Evolutionary conservation across 2,329 filamentous ascomycete species (phyloP).

Genomic region (Bipolaris sorokiniana): DNA sequence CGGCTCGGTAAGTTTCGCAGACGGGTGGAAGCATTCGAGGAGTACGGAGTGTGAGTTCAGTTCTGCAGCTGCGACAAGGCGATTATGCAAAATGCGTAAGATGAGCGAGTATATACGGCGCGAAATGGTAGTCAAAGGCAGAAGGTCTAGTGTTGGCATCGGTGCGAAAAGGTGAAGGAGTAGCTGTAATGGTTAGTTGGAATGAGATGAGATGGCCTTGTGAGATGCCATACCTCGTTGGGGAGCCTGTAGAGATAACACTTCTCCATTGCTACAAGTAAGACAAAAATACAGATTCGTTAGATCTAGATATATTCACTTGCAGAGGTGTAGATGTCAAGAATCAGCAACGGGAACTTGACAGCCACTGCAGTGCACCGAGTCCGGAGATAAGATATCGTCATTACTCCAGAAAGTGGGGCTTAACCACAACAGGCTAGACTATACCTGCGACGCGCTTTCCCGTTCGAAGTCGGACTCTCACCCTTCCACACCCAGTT

Average conservation of each 20-base stretch:
- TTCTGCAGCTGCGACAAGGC: slow-evolving; percentile 65
- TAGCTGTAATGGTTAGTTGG: slow-evolving; percentile 41
- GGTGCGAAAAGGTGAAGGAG: slow-evolving; percentile 53
- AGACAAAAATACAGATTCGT: neutral
- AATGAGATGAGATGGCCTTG: neutral
- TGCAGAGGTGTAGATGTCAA: slow-evolving; percentile 4
- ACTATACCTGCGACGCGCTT: slow-evolving; percentile 31
- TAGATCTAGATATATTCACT: neutral
- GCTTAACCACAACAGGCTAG: slow-evolving; percentile 27
- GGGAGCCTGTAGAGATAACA: slow-evolving; percentile 47
- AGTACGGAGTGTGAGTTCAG: slow-evolving; percentile 70
- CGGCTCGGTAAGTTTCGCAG: slow-evolving; percentile 70
- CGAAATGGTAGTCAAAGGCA: slow-evolving; percentile 65
- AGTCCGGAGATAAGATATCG: slow-evolving; percentile 38
- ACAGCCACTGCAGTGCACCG: neutral
- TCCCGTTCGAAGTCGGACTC: slow-evolving; percentile 31
- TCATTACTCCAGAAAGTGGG: slow-evolving; percentile 29
- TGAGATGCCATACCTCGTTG: slow-evolving; percentile 41
- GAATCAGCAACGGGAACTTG: slow-evolving; percentile 27
- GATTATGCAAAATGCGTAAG: slow-evolving; percentile 67
- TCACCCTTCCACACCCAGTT: slow-evolving; percentile 18
- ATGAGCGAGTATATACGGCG: slow-evolving; percentile 69
- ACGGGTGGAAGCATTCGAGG: slow-evolving; percentile 79
- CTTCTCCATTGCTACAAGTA: slow-evolving; percentile 25
- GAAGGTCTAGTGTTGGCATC: slow-evolving; percentile 51